Conservation (phyloP, 495 filamentous ascomycete species). For the Penicillium paradoxum region DNA sequence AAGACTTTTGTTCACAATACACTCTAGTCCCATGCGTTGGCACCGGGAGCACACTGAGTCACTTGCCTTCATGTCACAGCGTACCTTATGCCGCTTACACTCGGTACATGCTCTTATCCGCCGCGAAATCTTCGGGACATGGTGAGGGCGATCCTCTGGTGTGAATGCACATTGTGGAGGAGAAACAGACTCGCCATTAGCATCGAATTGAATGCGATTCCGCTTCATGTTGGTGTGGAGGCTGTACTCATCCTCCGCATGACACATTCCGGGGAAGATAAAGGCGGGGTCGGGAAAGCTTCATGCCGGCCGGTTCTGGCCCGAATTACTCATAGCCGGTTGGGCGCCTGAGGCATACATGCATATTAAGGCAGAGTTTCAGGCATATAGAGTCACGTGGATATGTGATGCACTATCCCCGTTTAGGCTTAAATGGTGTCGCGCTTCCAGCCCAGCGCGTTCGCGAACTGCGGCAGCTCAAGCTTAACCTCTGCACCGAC, state of each 20-base stretch:
- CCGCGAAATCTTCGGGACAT: conserved; percentile 52
- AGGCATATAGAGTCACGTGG: conserved; percentile 14
- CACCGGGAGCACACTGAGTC: conserved; percentile 46
- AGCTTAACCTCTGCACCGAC: conserved; percentile 1
- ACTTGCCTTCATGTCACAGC: conserved; percentile 47
- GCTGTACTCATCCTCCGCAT: conserved; percentile 18
- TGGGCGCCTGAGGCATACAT: neutral
- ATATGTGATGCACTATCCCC: conserved; percentile 14
- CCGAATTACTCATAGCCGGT: conserved; percentile 10
- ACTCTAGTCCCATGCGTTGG: conserved; percentile 47
- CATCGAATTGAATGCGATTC: conserved; percentile 43
- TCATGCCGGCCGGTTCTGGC: conserved; percentile 14
- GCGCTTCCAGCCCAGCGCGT: conserved; percentile 28
- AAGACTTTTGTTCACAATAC: conserved; percentile 52
- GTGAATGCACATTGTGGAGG: conserved; percentile 29
- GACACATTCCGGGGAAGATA: conserved; percentile 20
- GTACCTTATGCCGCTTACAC: conserved; percentile 51
- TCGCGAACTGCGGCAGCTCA: conserved; percentile 13
- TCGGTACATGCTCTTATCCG: conserved; percentile 53
- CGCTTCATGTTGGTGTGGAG: conserved; percentile 37
- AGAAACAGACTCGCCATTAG: conserved; percentile 40
- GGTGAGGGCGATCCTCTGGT: conserved; percentile 32
- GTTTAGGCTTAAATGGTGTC: conserved; percentile 30
- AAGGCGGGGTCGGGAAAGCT: conserved; percentile 23
- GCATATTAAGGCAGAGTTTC: conserved; percentile 10